Conservation (phyloP, 2,329 filamentous ascomycete species). For the Reticulascus tulasneorum region DNA sequence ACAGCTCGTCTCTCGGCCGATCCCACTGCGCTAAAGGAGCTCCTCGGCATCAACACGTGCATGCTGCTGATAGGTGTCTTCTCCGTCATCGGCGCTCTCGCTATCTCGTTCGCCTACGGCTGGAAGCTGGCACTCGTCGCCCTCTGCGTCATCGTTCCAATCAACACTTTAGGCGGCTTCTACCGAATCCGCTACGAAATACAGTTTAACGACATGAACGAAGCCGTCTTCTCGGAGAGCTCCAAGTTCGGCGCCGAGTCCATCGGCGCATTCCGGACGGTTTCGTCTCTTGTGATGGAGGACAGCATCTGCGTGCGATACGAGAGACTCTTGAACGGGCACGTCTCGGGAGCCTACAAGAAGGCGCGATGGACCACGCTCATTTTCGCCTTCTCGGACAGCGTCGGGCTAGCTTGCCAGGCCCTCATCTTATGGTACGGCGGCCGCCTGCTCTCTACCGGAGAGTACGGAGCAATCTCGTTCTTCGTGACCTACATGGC, state of each 20-base stretch:
- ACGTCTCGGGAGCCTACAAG: no score
- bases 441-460: conserved; percentile 32
- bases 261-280: conserved; percentile 43
- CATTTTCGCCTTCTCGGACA: no score
- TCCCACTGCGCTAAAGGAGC: conserved; percentile 44
- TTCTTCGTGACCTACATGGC: conserved; percentile 51
- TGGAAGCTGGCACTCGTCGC: conserved; percentile 49
- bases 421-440: no score
- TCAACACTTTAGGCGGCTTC: no score
- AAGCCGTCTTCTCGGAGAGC: conserved; percentile 39
- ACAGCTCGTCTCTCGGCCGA: conserved; percentile 33
- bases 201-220: conserved; percentile 40
- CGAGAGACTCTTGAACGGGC: no score
- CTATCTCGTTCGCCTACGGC: conserved; percentile 39
- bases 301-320: conserved; percentile 34
- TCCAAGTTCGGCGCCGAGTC: conserved; percentile 47
- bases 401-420: no score
- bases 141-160: conserved; percentile 35
- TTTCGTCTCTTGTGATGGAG: conserved; percentile 46
- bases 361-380: no score
- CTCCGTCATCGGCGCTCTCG: conserved; percentile 39
- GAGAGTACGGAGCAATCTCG: conserved; percentile 41
- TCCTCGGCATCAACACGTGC: conserved; percentile 44
- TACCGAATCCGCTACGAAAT: conserved; percentile 44
- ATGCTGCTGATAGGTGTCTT: conserved; percentile 41